These are phyloP conservation scores for Paragyromitra xinjiangensis DNA, from an alignment of 495 filamentous ascomycete species.

Conservation along the genomic window DNA sequence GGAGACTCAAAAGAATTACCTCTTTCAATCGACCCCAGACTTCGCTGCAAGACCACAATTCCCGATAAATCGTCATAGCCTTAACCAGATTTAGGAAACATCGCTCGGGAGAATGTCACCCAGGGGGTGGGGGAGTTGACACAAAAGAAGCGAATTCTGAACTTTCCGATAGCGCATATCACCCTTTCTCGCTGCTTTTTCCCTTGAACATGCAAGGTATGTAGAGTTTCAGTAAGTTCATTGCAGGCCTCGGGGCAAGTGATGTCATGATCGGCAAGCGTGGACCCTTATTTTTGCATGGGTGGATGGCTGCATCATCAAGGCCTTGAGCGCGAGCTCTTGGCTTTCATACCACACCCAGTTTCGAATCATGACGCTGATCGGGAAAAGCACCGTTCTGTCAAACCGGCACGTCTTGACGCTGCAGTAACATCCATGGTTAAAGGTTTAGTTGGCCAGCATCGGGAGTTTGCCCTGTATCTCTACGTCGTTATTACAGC, in stretches of 20 bases:
- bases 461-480: neutral
- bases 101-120: neutral
- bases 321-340: conserved; percentile 13
- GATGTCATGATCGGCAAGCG: conserved; percentile 43
- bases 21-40: neutral
- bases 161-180: conserved; percentile 31
- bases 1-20: neutral
- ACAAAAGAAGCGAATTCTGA: conserved; percentile 31
- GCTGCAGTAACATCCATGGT: conserved; percentile 20
- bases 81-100: conserved; percentile 11
- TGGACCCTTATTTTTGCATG: conserved; percentile 36
- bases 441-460: neutral
- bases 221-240: neutral
- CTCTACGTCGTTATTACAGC: conserved; percentile 42
- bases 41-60: neutral
- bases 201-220: conserved; percentile 23
- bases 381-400: conserved; percentile 13
- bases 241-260: conserved; percentile 9
- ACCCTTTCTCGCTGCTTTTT: neutral
- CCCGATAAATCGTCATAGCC: conserved; percentile 25
- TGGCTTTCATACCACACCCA: conserved; percentile 29
- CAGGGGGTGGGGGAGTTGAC: neutral
- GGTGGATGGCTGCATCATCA: conserved; percentile 3
- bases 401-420: conserved; percentile 26
- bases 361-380: conserved; percentile 48